Evolutionary conservation across 2,329 filamentous ascomycete species (phyloP), one percentile per base, ranked within the genome.

Genomic region (Ophiostoma perfectum): DNA sequence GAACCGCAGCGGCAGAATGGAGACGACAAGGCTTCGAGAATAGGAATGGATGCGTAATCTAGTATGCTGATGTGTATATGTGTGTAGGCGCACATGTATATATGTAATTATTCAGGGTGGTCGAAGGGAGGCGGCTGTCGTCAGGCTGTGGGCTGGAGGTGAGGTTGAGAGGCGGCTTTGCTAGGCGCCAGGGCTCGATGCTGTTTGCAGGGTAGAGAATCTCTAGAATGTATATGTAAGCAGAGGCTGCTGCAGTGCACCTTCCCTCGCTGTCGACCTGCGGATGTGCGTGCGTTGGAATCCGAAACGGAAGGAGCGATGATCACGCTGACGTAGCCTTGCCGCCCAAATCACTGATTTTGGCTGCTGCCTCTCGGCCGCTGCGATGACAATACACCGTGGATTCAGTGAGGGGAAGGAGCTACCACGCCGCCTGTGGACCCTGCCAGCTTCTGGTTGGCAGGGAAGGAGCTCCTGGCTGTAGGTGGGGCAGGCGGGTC

Each of bases 241-340:
- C n/a, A 63, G 12, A 27, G 58, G 5, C 60, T 63, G 60, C 60
- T 62, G 58, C 38, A 62, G 16, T 62, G 60, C 60, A 18, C 60
- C 60, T 63, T 63, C 38, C 60, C 16, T 41, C 14, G 36, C n/a
- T 60, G 55, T 39, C 18, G 49, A 16, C 36, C 11, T 5, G 5
- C 8, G 2, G 14, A 16, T 55, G 16, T 8, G 16, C 11, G 55
- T 39, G 12, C 36, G 58, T 16, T 38, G 60, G 8, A n/a, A 42
- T 42, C 38, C 38, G 38, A 62, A 42, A 42, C 38, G 7, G 60
- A 27, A 63, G 39, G 60, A 18, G 38, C 60, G 36, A 7, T 39
- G 52, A 11, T 62, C 36, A 41, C 60, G 38, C 39, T 72, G 71
- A 72, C 70, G 72, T 69, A 73, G 71, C 72, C 72, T 72, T 69